phyloP scores from a whole-genome alignment of 2,329 filamentous ascomycete species.

The Colletotrichum ledebouriae region DNA sequence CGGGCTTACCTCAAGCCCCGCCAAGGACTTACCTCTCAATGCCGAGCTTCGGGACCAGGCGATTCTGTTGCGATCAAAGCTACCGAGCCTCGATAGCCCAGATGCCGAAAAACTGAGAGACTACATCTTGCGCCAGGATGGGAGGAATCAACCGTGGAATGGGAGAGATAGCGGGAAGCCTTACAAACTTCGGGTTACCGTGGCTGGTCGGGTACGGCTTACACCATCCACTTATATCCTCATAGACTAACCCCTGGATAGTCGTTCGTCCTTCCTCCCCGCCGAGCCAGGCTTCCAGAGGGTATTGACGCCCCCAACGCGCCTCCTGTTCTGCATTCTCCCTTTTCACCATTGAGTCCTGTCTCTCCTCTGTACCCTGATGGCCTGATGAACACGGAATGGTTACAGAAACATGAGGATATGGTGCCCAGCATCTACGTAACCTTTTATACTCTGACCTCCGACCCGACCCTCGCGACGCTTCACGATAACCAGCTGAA shows the following conservation, averaged over 20 bases:
- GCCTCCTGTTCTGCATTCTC: slow-evolving; percentile 81
- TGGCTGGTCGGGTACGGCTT: slow-evolving; percentile 81
- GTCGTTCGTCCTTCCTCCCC: slow-evolving; percentile 69
- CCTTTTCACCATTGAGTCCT: slow-evolving; percentile 90
- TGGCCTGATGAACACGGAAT: slow-evolving; percentile 83
- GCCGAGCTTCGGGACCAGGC: slow-evolving; percentile 69
- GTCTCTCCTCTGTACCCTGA: slow-evolving; percentile 88
- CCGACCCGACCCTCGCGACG: slow-evolving; percentile 79
- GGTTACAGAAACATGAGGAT: slow-evolving; percentile 91
- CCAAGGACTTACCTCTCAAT: slow-evolving; percentile 58
- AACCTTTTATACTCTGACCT: slow-evolving; percentile 83
- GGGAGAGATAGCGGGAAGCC: slow-evolving; percentile 64
- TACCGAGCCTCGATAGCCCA: slow-evolving; percentile 74
- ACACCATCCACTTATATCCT: slow-evolving; percentile 41
- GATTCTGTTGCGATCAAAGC: slow-evolving; percentile 76
- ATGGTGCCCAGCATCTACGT: slow-evolving; percentile 84
- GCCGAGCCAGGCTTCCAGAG: slow-evolving; percentile 67
- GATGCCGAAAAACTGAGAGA: slow-evolving; percentile 75
- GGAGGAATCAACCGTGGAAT: slow-evolving; percentile 76
- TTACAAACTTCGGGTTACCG: slow-evolving; percentile 77
- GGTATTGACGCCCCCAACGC: slow-evolving; percentile 62
- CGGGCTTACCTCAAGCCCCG: slow-evolving; percentile 69
- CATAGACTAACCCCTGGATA: slow-evolving; percentile 52
- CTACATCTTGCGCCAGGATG: slow-evolving; percentile 76
- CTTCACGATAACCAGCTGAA: slow-evolving; percentile 91